These are phyloP conservation scores for Orbilia quercus DNA, from an alignment of 2,329 filamentous ascomycete genomes.

Conservation along the genomic window DNA sequence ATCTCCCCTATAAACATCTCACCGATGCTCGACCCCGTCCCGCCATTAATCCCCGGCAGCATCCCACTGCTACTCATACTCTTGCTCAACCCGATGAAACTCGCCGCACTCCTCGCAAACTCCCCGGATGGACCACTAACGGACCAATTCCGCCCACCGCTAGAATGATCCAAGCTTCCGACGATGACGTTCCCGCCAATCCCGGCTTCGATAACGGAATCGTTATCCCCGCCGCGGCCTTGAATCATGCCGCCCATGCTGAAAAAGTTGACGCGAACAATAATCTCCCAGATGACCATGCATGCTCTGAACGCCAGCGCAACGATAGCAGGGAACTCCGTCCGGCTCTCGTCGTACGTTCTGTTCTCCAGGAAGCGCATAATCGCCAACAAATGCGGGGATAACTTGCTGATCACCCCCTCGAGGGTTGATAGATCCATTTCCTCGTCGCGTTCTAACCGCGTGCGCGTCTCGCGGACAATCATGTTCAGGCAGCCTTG, in stretches of 20 bases:
- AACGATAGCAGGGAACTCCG: slow-evolving; percentile 59
- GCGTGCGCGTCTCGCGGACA: slow-evolving; percentile 56
- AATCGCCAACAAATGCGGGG: slow-evolving; percentile 58
- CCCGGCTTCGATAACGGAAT: slow-evolving; percentile 32
- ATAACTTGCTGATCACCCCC: slow-evolving; percentile 49
- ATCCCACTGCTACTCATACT: slow-evolving; percentile 42
- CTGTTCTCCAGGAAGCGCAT: slow-evolving; percentile 58
- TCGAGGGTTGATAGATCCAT: slow-evolving; percentile 46
- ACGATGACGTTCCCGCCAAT: slow-evolving; percentile 38
- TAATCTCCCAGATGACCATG: slow-evolving; percentile 60
- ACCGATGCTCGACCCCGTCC: slow-evolving; percentile 49
- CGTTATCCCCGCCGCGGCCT: slow-evolving; percentile 9
- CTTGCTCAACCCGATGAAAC: slow-evolving; percentile 47
- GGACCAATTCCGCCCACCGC: slow-evolving; percentile 43
- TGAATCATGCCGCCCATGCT: slow-evolving; percentile 43
- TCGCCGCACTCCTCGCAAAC: slow-evolving; percentile 16
- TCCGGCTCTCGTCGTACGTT: slow-evolving; percentile 57
- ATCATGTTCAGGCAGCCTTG: slow-evolving; percentile 58
- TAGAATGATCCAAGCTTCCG: slow-evolving; percentile 41
- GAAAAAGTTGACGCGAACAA: slow-evolving; percentile 58
- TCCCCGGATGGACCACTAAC: slow-evolving; percentile 28
- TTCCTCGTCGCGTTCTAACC: slow-evolving; percentile 46
- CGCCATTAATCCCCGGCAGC: slow-evolving; percentile 21
- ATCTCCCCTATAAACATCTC: slow-evolving; percentile 58
- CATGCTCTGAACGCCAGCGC: slow-evolving; percentile 60